Base-by-base conservation (phyloP, 2,329 filamentous ascomycete genomes). In the Beauveria scarabaeidicola region DNA sequence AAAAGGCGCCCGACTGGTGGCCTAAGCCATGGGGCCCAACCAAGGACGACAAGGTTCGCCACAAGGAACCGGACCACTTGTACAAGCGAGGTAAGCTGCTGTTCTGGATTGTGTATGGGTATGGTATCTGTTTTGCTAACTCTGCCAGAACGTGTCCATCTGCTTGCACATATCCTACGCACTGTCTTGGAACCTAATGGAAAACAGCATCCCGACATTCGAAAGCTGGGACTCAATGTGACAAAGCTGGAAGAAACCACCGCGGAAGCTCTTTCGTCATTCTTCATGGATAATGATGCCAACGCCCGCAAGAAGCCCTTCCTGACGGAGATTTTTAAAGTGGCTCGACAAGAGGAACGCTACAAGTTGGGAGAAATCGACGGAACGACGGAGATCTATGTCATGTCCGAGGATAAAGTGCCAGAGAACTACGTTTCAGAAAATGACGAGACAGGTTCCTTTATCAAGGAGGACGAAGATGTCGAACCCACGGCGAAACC, bases 41-140 rank as follows among this genome's bases (percentile, higher is more conserved):
- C 0, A 77, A 78, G 59, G 75, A 80, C 40, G 77, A 82, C 51
- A 78, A 77, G 47, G 83, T 88, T 56, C 78, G 82, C 13, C 87
- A 90, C 69, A 87, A 83, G 66, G 88, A 91, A 70, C 88, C 88
- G 1, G 88, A 91, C 66, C 88, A 91, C 72, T 74, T 89, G 52
- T 81, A 82, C 65, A 89, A 87, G 69, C 76, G 80, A 67, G 85
- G 87, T 89, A 71, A 66, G 75, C n/a, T 15, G 15, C 21, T 11
- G 11, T n/a, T 23, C 21, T 27, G 41, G 1, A n/a, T 48, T 23
- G 9, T 52, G 11, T 15, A 25, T 46, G 17, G n/a, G 9, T 23
- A 11, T 19, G 17, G 9, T 25, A 11, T 29, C 15, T 38, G 11
- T 15, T 19, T 21, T 40, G 10, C 58, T 63, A 61, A 67, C 55